Percentiles rank a stretch among this genome's conserved stretches.
Evolutionary conservation across 163 green algal species (phyloP).

Genomic region (Chlorella variabilis): DNA sequence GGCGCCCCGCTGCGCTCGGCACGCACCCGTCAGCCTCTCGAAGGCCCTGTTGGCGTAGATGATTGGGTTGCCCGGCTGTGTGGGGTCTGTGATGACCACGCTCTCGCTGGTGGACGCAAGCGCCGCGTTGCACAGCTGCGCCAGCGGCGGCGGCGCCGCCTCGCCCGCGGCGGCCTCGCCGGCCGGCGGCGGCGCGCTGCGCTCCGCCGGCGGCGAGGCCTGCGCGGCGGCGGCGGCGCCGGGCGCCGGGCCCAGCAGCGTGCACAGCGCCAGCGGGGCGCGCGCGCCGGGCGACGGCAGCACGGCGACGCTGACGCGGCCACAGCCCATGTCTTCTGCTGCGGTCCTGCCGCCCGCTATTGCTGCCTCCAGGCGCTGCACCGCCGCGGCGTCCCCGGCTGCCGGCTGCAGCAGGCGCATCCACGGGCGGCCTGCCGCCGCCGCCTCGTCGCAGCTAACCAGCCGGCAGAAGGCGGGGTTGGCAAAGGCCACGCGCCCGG

Average conservation of each 20-base stretch:
- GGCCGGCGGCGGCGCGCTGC: too few species aligned
- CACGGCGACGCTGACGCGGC: constrained; percentile 52
- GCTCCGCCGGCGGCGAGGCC: background rate
- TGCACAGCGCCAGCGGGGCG: background rate
- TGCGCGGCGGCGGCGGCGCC: background rate
- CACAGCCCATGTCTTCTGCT: background rate
- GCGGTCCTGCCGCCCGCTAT: background rate
- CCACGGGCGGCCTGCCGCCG: background rate
- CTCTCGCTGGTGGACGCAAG: constrained; percentile 29
- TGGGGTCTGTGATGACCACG: constrained; percentile 76
- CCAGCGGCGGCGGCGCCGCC: background rate
- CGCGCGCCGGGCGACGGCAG: background rate
- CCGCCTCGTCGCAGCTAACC: background rate
- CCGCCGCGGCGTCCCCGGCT: background rate
- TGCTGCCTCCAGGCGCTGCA: constrained; percentile 4
- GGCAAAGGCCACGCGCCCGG: constrained; percentile 11
- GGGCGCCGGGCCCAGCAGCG: background rate
- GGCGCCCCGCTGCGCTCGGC: background rate
- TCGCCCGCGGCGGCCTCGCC: background rate
- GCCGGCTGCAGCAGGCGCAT: constrained; percentile 19
- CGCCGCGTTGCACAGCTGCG: constrained; percentile 39
- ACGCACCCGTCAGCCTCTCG: constrained; percentile 84
- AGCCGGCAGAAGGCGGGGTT: constrained; percentile 27
- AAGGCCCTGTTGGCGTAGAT: constrained; percentile 96
- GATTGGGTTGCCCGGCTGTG: constrained; percentile 94